phyloP scores from a whole-genome alignment of 169 alveolate genomes.

The Ichthyophthirius multifiliis region DNA sequence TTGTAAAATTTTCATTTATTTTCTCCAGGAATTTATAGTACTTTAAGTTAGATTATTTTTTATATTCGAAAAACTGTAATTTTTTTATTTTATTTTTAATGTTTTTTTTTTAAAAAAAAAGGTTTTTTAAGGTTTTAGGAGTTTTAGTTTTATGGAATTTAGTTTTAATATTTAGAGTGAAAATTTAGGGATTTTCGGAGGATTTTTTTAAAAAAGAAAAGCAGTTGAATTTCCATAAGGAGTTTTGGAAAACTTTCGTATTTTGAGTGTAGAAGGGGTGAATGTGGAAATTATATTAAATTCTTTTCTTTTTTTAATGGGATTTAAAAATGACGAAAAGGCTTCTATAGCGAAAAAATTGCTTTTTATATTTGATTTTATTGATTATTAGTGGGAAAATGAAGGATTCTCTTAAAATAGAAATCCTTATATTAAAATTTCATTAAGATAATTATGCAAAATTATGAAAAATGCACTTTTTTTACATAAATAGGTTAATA shows the following conservation, averaged over 20 bases:
- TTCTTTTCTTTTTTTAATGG: neutral
- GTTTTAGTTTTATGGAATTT: neutral
- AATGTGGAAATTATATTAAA: neutral
- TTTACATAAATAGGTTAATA: too few relatives aligned
- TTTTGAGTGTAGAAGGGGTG: neutral
- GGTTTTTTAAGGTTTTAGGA: neutral
- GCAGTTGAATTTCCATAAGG: neutral
- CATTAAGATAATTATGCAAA: too few relatives aligned
- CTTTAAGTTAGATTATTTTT: neutral
- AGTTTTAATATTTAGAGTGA: neutral
- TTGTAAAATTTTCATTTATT: neutral
- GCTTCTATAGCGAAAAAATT: too few relatives aligned
- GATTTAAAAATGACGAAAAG: neutral
- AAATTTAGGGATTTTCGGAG: neutral
- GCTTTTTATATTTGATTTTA: too few relatives aligned
- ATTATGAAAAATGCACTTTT: too few relatives aligned
- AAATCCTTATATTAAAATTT: too few relatives aligned
- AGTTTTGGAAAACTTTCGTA: neutral
- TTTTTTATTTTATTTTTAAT: neutral
- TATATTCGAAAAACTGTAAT: neutral
- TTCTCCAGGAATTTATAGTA: neutral
- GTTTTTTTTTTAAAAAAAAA: neutral
- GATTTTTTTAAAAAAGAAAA: neutral
- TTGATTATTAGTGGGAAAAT: too few relatives aligned
- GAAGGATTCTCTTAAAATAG: too few relatives aligned